These are phyloP conservation scores for Prunus mongolica DNA, from an alignment of 306 rosid species.

Conservation along the genomic window DNA sequence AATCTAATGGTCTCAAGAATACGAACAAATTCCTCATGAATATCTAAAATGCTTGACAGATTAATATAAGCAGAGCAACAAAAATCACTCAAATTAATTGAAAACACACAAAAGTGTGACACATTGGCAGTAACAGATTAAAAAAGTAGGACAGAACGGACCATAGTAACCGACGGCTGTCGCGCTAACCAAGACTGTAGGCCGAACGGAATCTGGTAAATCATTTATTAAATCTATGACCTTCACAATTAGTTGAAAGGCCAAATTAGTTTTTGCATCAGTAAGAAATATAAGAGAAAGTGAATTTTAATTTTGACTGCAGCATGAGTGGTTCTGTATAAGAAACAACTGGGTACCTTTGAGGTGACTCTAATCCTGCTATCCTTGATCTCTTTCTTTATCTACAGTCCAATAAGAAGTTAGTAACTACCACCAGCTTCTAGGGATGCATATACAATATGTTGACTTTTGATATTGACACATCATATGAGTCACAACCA, in stretches of 20 bases:
- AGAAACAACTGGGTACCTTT: constrained; percentile 50
- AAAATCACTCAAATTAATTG: constrained; percentile 8
- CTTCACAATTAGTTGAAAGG: constrained; percentile 46
- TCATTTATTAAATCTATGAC: constrained; percentile 73
- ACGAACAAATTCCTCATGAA: background rate
- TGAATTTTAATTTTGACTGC: background rate
- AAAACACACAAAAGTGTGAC: background rate
- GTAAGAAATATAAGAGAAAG: background rate
- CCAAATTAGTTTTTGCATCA: background rate
- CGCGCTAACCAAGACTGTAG: constrained; percentile 83
- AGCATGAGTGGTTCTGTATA: background rate
- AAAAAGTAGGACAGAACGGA: constrained; percentile 26
- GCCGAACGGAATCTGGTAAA: constrained; percentile 68
- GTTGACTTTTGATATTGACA: background rate
- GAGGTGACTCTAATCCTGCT: constrained; percentile 91
- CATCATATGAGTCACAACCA: background rate
- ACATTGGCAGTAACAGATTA: background rate
- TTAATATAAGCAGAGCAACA: background rate
- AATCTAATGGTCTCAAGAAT: background rate
- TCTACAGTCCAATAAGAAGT: constrained; percentile 41
- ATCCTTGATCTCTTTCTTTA: constrained; percentile 85
- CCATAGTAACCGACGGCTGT: constrained; percentile 98
- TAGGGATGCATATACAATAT: background rate
- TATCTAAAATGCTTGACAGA: background rate
- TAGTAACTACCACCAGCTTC: constrained; percentile 9